Base-by-base conservation (phyloP, 2,329 filamentous ascomycete genomes). In the Phoma sp. region DNA sequence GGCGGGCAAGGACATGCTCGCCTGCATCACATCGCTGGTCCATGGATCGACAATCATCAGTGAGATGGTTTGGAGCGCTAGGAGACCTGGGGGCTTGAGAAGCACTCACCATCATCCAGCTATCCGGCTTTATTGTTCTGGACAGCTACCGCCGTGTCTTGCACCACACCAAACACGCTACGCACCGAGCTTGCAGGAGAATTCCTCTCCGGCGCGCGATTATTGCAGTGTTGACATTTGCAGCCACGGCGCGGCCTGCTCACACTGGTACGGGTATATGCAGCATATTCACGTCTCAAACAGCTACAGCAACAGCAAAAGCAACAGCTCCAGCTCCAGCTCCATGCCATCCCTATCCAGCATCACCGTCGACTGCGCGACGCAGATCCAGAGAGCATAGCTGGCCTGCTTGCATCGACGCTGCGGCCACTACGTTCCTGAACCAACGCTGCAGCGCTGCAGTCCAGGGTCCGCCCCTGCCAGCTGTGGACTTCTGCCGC, bases 271-370 rank as follows among this genome's bases (percentile, higher is more conserved):
- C 65, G 64, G 46, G 64, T 60, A 52, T 53, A 44, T 37, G 57
- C 61, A 64, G 62, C 65, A 60, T 63, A 46, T 51, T 70, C 69
- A 67, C 64, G 62, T 70, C 71, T 72, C 69, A 71, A 69, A 73
- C 69, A 68, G 64, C 62, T 69, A 67, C 64, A 67, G 70, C 70
- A 71, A 69, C 72, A 71, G 17, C 17, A 17, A 17, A 17, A 17
- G 17, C 17, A 69, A 73, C 69, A 68, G 64, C 62, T 69, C 67
- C 64, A 67, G 70, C 70, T 71, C 69, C 72, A 71, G 65, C 71
- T 68, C n/a, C 29, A 9, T 29, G 9, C 27, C 27, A 7, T 29
- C 3, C 27, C 27, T 9, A 10, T 9, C 8, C 27, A 3, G 9
- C 8, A 4, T 31, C 52, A 43, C 47, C 46, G 33, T 29, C 21